These are phyloP conservation scores for Oryza glumipatula DNA, from an alignment of 176 grass and related monocot genomes.

Conservation along the genomic window DNA sequence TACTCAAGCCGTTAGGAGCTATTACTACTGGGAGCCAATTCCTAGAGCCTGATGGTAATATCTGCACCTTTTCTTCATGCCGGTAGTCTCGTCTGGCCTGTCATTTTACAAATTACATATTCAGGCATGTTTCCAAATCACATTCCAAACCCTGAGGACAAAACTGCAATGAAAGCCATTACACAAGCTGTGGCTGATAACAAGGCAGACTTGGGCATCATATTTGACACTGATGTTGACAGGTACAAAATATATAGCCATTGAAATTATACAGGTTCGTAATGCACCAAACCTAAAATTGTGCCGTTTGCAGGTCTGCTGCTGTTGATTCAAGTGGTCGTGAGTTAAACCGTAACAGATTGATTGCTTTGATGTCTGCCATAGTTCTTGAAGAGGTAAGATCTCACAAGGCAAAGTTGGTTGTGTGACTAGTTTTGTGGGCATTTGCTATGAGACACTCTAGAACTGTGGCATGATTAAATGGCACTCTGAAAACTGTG, in stretches of 20 bases:
- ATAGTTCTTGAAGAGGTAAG: constrained; percentile 96
- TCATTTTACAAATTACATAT: constrained; percentile 31
- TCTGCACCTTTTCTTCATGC: constrained; percentile 24
- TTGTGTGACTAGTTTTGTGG: not conserved
- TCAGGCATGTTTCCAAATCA: constrained; percentile 97
- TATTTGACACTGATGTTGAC: constrained; percentile 99
- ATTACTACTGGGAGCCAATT: constrained; percentile 89
- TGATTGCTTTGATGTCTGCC: constrained; percentile 97
- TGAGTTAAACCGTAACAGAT: constrained; percentile 80
- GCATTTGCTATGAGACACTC: not conserved
- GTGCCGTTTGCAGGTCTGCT: constrained; percentile 71
- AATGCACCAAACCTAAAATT: not conserved
- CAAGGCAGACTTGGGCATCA: constrained; percentile 96
- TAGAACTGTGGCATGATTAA: not conserved
- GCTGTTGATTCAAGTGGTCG: constrained; percentile 84
- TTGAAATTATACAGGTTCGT: constrained; percentile 8
- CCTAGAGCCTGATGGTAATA: constrained; percentile 96
- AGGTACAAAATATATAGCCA: constrained; percentile 56
- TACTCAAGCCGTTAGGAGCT: constrained; percentile 87
- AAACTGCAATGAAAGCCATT: constrained; percentile 90
- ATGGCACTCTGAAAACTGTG: not conserved
- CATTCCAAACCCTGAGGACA: constrained; percentile 97
- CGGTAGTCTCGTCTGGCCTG: constrained; percentile 1
- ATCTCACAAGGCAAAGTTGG: not conserved
- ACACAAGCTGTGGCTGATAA: constrained; percentile 86